phyloP scores from a whole-genome alignment of 2,329 filamentous ascomycete species.

The Colletotrichum sp. region DNA sequence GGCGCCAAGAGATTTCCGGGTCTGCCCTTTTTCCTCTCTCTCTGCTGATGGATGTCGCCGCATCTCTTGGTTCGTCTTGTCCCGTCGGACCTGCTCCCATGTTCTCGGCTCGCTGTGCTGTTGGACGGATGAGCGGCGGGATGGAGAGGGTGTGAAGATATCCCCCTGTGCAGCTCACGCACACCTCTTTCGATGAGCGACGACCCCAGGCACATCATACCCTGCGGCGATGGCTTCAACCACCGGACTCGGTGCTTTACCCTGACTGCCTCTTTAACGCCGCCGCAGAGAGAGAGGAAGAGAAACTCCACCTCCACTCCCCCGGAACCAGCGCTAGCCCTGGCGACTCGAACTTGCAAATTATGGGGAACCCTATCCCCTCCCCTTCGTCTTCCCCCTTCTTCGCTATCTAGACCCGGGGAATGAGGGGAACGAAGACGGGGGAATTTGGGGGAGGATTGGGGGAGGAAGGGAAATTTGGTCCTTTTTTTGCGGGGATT shows the following conservation, averaged over 20 bases:
- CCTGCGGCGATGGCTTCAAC: background rate
- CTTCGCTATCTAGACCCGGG: constrained; percentile 4
- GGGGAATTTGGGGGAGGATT: background rate
- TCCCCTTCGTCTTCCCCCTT: background rate
- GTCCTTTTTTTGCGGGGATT: background rate
- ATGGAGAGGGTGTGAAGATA: background rate
- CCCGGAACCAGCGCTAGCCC: constrained; percentile 7
- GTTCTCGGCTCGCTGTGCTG: background rate
- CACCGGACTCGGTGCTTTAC: background rate
- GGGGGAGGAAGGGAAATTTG: background rate
- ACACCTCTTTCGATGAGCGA: background rate
- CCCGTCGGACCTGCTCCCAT: background rate
- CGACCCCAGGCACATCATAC: background rate
- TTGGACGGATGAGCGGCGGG: background rate
- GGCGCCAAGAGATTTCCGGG: constrained; percentile 1
- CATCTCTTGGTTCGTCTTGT: constrained; percentile 18
- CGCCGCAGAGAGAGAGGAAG: background rate
- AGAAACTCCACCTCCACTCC: constrained; percentile 9
- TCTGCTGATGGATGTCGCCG: background rate
- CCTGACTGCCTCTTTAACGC: background rate
- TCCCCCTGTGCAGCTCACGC: background rate
- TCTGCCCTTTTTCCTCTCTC: background rate
- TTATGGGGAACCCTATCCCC: constrained; percentile 7
- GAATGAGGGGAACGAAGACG: constrained; percentile 5
- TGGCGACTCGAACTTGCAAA: background rate